Base-by-base conservation (phyloP, 2,329 filamentous ascomycete species). In the Microsporum canis region DNA sequence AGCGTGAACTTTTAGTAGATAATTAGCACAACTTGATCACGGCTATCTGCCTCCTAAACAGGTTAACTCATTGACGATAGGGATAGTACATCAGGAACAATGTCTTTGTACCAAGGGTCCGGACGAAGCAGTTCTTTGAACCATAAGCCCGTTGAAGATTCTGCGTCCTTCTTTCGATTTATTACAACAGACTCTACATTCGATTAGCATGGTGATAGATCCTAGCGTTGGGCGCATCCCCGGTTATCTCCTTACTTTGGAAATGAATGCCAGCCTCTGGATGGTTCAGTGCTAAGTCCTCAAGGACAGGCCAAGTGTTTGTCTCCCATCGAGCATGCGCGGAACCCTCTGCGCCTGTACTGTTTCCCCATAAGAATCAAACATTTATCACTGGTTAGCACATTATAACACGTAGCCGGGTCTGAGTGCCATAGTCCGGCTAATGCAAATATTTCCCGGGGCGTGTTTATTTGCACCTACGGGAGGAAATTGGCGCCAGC, bases 251-350 rank as follows among this genome's bases (percentile, higher is more conserved):
- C 63, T 58, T 69, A 84, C 84, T 80, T 76, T 91, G 88, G 64
- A 90, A 88, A 70, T 94, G 88, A 57, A 95, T 84, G 5, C 89
- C 89, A 1, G 89, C 86, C 66, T 92, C 88, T 0, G 88, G 88
- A 0, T 87, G 79, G 56, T 88, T 79, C 63, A 81, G 78, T 0
- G 82, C 80, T 10, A 89, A 73, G 14, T 81, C 77, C 66, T 80
- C 80, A 59, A 89, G 72, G 60, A 83, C 82, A 2, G 82, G 79
- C 83, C 84, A 88, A 3, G 85, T 88, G 36, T 80, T 77, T 61
- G 77, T 77, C 68, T 89, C 86, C 81, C 82, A 88, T 57, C 70
- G 67, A 8, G 71, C 73, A 60, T 74, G 73, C 3, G 70, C 63
- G 57, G 71, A 76, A 3, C 74, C 75, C 38, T 67, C 60, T 12